Conservation (phyloP, 2,329 filamentous ascomycete species). For the Nectriaceae sp. region DNA sequence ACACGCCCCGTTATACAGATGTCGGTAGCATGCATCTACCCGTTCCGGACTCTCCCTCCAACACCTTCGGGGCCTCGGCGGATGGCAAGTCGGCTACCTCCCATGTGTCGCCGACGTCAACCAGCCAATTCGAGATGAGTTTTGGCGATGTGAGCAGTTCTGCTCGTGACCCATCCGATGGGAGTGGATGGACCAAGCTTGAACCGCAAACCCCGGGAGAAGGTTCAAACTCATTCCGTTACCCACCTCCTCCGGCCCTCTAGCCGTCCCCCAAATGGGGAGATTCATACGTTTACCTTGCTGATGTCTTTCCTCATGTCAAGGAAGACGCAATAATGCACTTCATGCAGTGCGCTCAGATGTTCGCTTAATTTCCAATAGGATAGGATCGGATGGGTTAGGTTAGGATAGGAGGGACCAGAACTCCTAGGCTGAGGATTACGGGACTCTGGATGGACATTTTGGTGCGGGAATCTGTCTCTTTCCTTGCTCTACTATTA, state of each 20-base stretch:
- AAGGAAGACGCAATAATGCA: background rate
- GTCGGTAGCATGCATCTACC: background rate
- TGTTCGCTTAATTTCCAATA: too few relatives aligned
- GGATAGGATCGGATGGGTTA: too few relatives aligned
- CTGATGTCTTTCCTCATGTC: background rate
- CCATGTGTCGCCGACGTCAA: background rate
- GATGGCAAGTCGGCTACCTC: too few relatives aligned
- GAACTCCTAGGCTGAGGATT: too few relatives aligned
- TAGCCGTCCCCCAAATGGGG: background rate
- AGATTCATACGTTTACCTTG: background rate
- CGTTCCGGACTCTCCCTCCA: background rate
- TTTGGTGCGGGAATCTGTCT: background rate
- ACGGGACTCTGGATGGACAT: too few relatives aligned
- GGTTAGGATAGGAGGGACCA: too few relatives aligned
- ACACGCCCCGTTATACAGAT: background rate
- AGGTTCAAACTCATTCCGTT: too few relatives aligned
- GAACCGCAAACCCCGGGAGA: too few relatives aligned
- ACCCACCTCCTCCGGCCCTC: background rate
- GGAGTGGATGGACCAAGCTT: background rate
- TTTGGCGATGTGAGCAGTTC: background rate
- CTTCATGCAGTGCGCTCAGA: background rate
- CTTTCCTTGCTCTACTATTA: background rate
- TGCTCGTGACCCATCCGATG: background rate
- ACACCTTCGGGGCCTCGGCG: background rate
- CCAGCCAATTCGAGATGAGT: background rate